These are phyloP conservation scores for Lolium multiflorum DNA, from an alignment of 176 grass and related monocot genomes.

Conservation along the genomic window DNA sequence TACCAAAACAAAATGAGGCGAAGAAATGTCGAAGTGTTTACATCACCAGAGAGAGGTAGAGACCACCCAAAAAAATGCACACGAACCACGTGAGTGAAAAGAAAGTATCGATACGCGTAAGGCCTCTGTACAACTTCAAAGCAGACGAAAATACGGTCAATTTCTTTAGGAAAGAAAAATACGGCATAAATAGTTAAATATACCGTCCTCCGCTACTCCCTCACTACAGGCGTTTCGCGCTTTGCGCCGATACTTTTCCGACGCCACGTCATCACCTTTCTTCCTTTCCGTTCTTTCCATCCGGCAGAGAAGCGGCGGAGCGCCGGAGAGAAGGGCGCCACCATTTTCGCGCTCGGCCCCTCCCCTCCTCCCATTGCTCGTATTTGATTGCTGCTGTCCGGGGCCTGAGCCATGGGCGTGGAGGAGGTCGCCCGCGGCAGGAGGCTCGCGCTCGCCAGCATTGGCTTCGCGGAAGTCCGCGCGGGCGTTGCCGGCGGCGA, in stretches of 20 bases:
- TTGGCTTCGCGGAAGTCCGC: conserved; percentile 47
- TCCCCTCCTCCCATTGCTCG: background rate
- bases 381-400: background rate
- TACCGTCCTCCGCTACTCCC: background rate
- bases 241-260: background rate
- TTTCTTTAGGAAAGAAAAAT: background rate
- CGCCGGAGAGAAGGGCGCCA: background rate
- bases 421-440: conserved; percentile 17
- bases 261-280: conserved; percentile 15
- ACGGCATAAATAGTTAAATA: too few relatives aligned
- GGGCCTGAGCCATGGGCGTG: conserved; percentile 18
- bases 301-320: background rate
- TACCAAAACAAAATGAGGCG: background rate
- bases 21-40: background rate
- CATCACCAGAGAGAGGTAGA: background rate
- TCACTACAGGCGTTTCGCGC: background rate
- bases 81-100: background rate
- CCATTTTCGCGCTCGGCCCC: background rate
- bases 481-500: conserved; percentile 5
- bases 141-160: background rate
- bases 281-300: too few relatives aligned
- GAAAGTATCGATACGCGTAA: too few relatives aligned
- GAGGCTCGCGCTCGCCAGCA: conserved; percentile 55
- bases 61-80: background rate
- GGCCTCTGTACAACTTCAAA: background rate